Evolutionary conservation across 371 early-diverging fungal species (phyloP), one percentile per base, ranked within the genome.

Genomic region (Rhizopus microsporus): DNA sequence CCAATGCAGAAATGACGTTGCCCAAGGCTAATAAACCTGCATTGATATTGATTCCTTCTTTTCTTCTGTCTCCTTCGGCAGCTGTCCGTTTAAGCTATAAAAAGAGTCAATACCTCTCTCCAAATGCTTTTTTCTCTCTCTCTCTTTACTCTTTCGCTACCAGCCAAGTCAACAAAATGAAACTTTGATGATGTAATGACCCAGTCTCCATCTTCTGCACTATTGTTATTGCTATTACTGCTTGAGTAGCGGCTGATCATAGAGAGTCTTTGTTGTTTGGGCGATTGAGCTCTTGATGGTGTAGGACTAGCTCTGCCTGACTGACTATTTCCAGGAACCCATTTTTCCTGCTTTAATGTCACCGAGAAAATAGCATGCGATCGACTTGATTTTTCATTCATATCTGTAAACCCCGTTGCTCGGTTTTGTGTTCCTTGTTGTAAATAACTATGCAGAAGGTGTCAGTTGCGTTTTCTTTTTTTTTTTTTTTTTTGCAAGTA

Each of bases 161-260:
- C 99, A 35, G 99, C 99, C 63, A 99, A 78, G 82, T 99, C 99
- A 12, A 99, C 99, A 85, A 99, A 99, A 67, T 96, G 93, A 61
- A 97, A 93, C 70, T 97, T 98, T 23, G 92, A 90, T 13, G 78
- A 77, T 33, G 90, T 67, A 10, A 71, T 65, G 13, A 85, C 56
- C 71, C 81, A 78, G 30, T 81, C 77, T 4, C 76, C 69, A 10
- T 74, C 78, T n/a, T 71, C 75, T 16, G 67, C 62, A 30, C 45
- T 33, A 33, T 29, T 51, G 15, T 30, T 31, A 32, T n/a, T 47
- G 33, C 16, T 35, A 38, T 40, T 54, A 16, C 46, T 29, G 49
- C 12, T 34, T 7, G 29, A n/a, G 0, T 7, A 37, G 2, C 46
- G 7, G 40, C 37, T 10, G 16, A 15, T 10, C 54, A 52, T 15